These are phyloP conservation scores for Penicillium janthinellum DNA, from an alignment of 2,329 filamentous ascomycete genomes.

Conservation along the genomic window DNA sequence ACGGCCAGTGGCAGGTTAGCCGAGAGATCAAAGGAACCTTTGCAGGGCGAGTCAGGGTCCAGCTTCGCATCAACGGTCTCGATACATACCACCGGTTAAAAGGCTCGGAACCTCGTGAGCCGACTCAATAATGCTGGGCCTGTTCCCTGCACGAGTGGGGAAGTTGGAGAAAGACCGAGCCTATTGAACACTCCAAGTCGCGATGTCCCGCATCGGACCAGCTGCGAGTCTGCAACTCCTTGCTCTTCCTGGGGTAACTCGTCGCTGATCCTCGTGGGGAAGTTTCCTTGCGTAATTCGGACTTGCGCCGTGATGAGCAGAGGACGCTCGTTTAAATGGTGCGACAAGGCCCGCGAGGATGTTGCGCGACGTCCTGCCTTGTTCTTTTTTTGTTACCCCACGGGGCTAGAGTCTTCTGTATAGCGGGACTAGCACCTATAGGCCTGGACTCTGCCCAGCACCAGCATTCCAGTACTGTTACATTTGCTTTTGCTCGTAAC, in stretches of 20 bases:
- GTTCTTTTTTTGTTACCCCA: not conserved
- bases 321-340: slow-evolving; percentile 11
- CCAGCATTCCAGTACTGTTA: not conserved
- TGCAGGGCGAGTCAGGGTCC: not conserved
- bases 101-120: not conserved
- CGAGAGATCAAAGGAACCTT: not conserved
- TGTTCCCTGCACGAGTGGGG: not conserved
- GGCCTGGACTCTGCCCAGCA: not conserved
- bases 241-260: slow-evolving; percentile 11
- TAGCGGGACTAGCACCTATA: not conserved
- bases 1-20: not conserved
- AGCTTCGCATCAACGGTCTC: not conserved
- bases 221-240: slow-evolving; percentile 8
- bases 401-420: not conserved
- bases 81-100: not conserved
- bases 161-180: not conserved
- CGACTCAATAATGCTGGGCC: not conserved
- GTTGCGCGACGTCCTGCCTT: not conserved
- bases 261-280: slow-evolving; percentile 24
- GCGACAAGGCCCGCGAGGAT: not conserved
- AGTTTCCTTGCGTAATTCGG: slow-evolving; percentile 15
- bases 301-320: slow-evolving; percentile 10
- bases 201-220: slow-evolving; percentile 11
- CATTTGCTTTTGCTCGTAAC: too few relatives aligned
- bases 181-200: not conserved